These are phyloP conservation scores for Margaritispora aquatica DNA, from an alignment of 495 filamentous ascomycete species.

Conservation along the genomic window DNA sequence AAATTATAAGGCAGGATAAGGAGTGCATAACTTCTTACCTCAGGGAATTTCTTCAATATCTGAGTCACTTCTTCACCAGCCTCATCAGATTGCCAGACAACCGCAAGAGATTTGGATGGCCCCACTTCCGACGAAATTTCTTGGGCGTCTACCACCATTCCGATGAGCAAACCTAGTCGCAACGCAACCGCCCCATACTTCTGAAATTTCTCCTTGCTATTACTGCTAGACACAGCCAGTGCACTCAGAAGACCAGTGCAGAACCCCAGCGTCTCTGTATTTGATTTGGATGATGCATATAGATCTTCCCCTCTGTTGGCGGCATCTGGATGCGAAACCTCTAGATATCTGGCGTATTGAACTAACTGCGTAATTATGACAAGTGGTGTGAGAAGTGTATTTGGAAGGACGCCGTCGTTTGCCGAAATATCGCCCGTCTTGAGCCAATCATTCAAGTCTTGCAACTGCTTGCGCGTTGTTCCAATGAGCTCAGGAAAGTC, in stretches of 20 bases:
- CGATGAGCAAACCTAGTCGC: slow-evolving; percentile 1
- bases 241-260: slow-evolving; percentile 3
- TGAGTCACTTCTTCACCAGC: slow-evolving; percentile 16
- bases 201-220: background rate
- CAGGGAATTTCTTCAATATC: slow-evolving; percentile 22
- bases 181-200: slow-evolving; percentile 1
- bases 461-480: slow-evolving; percentile 16
- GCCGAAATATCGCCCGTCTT: slow-evolving; percentile 10
- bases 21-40: slow-evolving; percentile 8
- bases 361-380: background rate
- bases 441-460: slow-evolving; percentile 25
- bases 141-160: slow-evolving; percentile 34
- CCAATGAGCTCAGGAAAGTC: slow-evolving; percentile 25
- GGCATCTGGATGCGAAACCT: background rate
- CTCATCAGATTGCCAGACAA: slow-evolving; percentile 25
- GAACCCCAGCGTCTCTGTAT: slow-evolving; percentile 1
- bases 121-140: slow-evolving; percentile 22
- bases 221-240: background rate
- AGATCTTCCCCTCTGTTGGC: background rate
- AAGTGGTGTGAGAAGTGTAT: background rate
- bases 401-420: background rate
- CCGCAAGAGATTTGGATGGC: slow-evolving; percentile 20
- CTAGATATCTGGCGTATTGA: background rate
- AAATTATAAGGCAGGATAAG: background rate
- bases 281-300: background rate